Evolutionary conservation across 1,284 basidiomycete genomes (phyloP), one percentile per base, ranked within the genome.

Genomic region (Puccinia polysora): DNA sequence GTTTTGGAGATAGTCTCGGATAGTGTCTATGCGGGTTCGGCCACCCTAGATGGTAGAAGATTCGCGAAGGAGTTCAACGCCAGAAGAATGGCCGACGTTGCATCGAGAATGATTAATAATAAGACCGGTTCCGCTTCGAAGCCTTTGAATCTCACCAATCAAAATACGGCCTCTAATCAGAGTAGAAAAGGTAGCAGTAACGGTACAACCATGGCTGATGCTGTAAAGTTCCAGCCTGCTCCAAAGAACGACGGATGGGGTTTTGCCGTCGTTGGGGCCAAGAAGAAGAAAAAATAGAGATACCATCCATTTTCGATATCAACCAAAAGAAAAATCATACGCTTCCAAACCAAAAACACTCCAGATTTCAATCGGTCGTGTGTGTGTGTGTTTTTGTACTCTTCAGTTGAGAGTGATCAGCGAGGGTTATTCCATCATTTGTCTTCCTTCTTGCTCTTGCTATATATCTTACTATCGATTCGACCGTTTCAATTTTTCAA

Each of bases 41-140:
- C 90, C 28, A 98, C 91, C 1, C 85, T 99, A 49, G 93, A 98
- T 77, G 96, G 96, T 0, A 85, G 94, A 67, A 86, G 94, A 34
- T 98, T 98, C 78, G 92, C 93, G 0, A 83, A 88, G 4, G 93
- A 97, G 77, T 98, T 94, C 78, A 86, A 92, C 60, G 85, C 83
- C 74, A 25, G 67, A 18, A 18, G 67, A 30, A 56, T 59, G 2
- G 67, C 67, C 1, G 67, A 70, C 52, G 67, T 70, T 10, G 49
- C 49, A 10, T 47, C 67, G 0, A 25, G 67, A 14, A 23, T 52
- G 25, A 32, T 18, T 63, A 58, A 45, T 10, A 45, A 7, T 38
- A 32, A 43, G 20, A 50, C 20, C 2, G 38, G 23, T n/a, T n/a
- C n/a, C n/a, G n/a, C n/a, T n/a, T n/a, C n/a, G n/a, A n/a, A n/a